Evolutionary conservation across 2,329 filamentous ascomycete genomes (phyloP).

Genomic region (Hypoxylon sp.): DNA sequence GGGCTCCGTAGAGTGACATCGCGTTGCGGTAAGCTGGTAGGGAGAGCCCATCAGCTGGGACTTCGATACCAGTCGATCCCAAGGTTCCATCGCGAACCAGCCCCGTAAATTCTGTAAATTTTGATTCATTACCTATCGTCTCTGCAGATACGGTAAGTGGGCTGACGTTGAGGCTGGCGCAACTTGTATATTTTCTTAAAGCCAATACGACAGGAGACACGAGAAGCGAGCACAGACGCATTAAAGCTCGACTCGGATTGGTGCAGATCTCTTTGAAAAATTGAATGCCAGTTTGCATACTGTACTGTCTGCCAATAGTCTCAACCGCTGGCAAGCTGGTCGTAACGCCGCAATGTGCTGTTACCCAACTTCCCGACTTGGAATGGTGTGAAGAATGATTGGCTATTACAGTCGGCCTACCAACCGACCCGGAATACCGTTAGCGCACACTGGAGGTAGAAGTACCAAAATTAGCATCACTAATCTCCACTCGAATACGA

Average conservation of each 20-base stretch:
- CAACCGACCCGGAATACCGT: slow-evolving; percentile 19
- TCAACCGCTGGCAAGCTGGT: slow-evolving; percentile 24
- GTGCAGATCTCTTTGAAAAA: slow-evolving; percentile 29
- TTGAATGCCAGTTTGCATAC: slow-evolving; percentile 19
- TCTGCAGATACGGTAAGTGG: slow-evolving; percentile 28
- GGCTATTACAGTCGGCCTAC: slow-evolving; percentile 20
- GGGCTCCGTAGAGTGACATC: slow-evolving; percentile 30
- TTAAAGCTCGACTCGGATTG: slow-evolving; percentile 33
- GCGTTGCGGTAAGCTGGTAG: slow-evolving; percentile 24
- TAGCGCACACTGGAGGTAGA: slow-evolving; percentile 29
- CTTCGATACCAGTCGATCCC: slow-evolving; percentile 38
- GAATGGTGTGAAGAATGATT: slow-evolving; percentile 35
- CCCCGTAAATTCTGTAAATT: slow-evolving; percentile 36
- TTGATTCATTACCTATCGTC: slow-evolving; percentile 37
- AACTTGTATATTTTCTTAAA: slow-evolving; percentile 27
- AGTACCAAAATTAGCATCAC: slow-evolving; percentile 39
- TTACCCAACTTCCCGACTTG: slow-evolving; percentile 32
- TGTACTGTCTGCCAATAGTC: slow-evolving; percentile 30
- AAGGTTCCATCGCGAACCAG: slow-evolving; percentile 34
- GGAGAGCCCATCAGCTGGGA: slow-evolving; percentile 24
- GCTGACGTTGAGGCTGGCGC: slow-evolving; percentile 44
- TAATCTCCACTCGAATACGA: slow-evolving; percentile 43
- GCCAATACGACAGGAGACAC: slow-evolving; percentile 41
- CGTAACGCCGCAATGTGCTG: slow-evolving; percentile 33
- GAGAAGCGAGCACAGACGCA: slow-evolving; percentile 29